A percentile compares a stretch with the other conserved stretches of the same genome.
Evolutionary conservation across 805 yeast species (phyloP).

Genomic region (Nakazawaea holstii): DNA sequence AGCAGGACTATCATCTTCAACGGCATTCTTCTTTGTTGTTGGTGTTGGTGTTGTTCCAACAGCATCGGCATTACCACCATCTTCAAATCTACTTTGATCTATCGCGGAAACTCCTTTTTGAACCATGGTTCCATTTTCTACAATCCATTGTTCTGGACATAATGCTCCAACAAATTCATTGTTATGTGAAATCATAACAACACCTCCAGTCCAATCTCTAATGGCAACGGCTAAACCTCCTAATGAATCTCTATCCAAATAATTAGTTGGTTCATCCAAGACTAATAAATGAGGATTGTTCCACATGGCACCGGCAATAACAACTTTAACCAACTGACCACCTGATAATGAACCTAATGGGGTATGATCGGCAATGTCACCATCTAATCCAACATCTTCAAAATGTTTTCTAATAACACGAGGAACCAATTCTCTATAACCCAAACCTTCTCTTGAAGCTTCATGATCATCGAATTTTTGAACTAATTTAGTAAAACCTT

Average conservation of each 20-base stretch:
- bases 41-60: conserved; percentile 24
- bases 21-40: conserved; percentile 28
- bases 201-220: conserved; percentile 98
- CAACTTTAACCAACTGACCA: conserved; percentile 97
- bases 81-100: conserved; percentile 78
- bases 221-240: conserved; percentile 98
- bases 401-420: conserved; percentile 93
- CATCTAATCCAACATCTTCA: conserved; percentile 95
- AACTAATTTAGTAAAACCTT: conserved; percentile 85
- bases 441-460: conserved; percentile 98
- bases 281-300: conserved; percentile 96
- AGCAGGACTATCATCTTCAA: conserved; percentile 84
- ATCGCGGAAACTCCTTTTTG: conserved; percentile 76
- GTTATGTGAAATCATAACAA: conserved; percentile 97
- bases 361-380: conserved; percentile 97
- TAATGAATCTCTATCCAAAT: conserved; percentile 94
- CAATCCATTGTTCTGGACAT: conserved; percentile 98
- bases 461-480: conserved; percentile 98
- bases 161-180: conserved; percentile 94
- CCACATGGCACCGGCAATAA: conserved; percentile 99
- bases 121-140: conserved; percentile 85
- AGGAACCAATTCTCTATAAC: conserved; percentile 92
- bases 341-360: conserved; percentile 96
- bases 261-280: conserved; percentile 96
- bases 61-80: conserved; percentile 51